Evolutionary conservation across 2,329 filamentous ascomycete genomes (phyloP), one percentile per base, ranked within the genome.

Genomic region (Dryadomyces quercus-mongolicae): DNA sequence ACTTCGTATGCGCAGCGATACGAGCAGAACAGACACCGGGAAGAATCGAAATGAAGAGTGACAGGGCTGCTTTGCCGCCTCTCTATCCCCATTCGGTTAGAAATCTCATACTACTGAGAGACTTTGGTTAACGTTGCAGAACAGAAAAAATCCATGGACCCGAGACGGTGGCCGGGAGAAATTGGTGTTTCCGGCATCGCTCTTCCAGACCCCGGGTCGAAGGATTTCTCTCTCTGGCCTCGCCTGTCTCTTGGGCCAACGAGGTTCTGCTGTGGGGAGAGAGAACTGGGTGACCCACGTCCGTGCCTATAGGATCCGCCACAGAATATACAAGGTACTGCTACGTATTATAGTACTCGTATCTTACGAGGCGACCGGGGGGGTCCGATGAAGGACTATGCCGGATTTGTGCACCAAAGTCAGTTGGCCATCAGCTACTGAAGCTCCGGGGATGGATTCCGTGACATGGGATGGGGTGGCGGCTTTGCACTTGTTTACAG

Each of bases 391-490:
- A 9, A 16, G 21, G 21, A 48, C 56, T 57, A 57, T 50, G 13
- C 54, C 56, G 7, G n/a, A 54, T 47, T 47, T 21, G 45, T 47
- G 45, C 45, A 22, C 25, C 20, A 47, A 46, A 22, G 36, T 16
- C 25, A 8, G 25, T 31, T 31, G 16, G 43, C 18, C 16, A 40
- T n/a, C 38, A 40, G 38, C 12, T 40, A 40, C n/a, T n/a, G 38
- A 40, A n/a, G 57, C 44, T 54, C 57, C 57, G 57, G 57, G 57
- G 53, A 47, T 51, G 52, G 43, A 43, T 57, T 58, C 57, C 57
- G 57, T 48, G 53, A 56, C 46, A 57, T 55, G 55, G 55, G 48
- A 42, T 52, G 51, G 47, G 36, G 15, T 12, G 15, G 10, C 10
- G 36, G 3, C 15, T 12, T 40, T 12, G 36, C 36, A 31, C 25